Conservation (phyloP, 208 protist species). For the Jaenimonas drosophilae region DNA sequence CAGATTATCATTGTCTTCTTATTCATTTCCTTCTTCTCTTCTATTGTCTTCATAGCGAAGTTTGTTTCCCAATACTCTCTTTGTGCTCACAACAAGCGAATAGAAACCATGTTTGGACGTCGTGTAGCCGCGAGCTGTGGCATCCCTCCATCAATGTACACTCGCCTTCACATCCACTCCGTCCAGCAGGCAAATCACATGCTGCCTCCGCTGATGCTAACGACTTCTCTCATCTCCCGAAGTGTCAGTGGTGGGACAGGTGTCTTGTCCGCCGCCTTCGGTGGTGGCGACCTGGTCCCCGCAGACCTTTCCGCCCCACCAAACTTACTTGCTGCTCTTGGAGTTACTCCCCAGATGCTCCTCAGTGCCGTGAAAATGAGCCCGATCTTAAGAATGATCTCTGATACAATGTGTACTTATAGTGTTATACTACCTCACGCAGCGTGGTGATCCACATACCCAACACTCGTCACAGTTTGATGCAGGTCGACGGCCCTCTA, state of each 20-base stretch:
- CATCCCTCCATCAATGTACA: constrained; percentile 76
- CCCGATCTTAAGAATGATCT: constrained; percentile 66
- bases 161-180: constrained; percentile 58
- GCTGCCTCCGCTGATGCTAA: constrained; percentile 55
- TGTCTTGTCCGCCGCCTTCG: constrained; percentile 9
- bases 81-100: background rate
- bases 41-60: background rate
- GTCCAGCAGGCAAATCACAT: constrained; percentile 63
- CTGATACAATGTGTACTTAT: constrained; percentile 91
- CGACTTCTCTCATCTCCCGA: constrained; percentile 25
- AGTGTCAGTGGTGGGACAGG: constrained; percentile 18
- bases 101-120: constrained; percentile 64
- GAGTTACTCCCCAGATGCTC: constrained; percentile 37
- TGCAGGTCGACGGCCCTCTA: background rate
- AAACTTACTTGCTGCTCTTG: constrained; percentile 37
- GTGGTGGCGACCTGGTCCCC: constrained; percentile 14
- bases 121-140: constrained; percentile 60
- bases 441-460: background rate
- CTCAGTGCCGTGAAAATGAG: constrained; percentile 41
- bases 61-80: constrained; percentile 1
- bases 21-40: constrained; percentile 9
- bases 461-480: background rate
- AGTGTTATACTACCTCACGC: constrained; percentile 54
- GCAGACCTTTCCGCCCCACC: constrained; percentile 24
- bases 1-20: background rate